A percentile compares a stretch with the other conserved stretches of the same genome.
These are phyloP conservation scores for Trichophyton schoenleinii DNA, from an alignment of 2,329 filamentous ascomycete species.

Conservation along the genomic window DNA sequence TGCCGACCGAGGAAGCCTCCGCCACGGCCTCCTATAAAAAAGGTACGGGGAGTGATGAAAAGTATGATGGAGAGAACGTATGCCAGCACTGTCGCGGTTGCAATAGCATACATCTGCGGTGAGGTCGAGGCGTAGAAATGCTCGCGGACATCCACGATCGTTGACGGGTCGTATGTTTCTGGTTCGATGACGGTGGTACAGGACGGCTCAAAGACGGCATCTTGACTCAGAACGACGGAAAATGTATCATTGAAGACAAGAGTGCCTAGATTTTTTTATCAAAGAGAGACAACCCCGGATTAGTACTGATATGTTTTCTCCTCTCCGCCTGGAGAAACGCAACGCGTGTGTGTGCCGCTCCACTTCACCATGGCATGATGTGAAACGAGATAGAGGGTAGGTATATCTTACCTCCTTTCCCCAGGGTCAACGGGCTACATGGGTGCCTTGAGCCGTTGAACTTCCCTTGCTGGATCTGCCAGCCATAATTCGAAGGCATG, in stretches of 20 bases:
- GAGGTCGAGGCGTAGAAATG: constrained; percentile 92
- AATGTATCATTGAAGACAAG: constrained; percentile 32
- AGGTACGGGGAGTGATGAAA: constrained; percentile 86
- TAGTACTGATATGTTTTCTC: not conserved
- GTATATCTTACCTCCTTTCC: constrained; percentile 4
- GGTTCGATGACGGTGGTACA: constrained; percentile 26
- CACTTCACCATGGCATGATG: not conserved
- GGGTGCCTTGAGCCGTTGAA: not conserved
- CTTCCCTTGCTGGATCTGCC: constrained; percentile 2
- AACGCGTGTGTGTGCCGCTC: not conserved
- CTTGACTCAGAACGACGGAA: constrained; percentile 34
- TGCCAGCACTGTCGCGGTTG: constrained; percentile 77
- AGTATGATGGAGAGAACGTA: constrained; percentile 92
- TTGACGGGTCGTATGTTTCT: constrained; percentile 28
- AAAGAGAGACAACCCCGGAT: not conserved
- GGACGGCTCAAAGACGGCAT: constrained; percentile 39
- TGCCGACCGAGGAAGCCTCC: constrained; percentile 58
- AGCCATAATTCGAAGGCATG: constrained; percentile 8
- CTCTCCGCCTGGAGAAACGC: not conserved
- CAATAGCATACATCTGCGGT: constrained; percentile 84
- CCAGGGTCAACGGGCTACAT: constrained; percentile 2
- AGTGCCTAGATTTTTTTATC: constrained; percentile 20
- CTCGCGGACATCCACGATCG: constrained; percentile 57
- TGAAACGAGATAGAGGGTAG: constrained; percentile 2
- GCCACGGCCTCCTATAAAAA: constrained; percentile 63